These are phyloP conservation scores for Oryza glaberrima DNA, from an alignment of 176 grass and related monocot genomes.

Conservation along the genomic window DNA sequence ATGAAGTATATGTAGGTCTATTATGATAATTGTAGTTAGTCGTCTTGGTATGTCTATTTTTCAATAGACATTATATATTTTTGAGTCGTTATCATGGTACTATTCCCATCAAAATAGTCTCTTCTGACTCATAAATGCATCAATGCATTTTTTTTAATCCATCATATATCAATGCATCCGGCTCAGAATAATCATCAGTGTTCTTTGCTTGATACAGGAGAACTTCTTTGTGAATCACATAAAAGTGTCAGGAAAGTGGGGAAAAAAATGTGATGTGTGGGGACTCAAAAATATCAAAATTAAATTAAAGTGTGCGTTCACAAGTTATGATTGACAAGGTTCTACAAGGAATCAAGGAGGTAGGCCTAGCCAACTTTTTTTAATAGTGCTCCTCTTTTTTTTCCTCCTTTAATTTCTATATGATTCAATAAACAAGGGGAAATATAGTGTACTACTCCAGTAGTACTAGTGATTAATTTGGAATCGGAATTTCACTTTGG, in stretches of 20 bases:
- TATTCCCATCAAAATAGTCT: neutral
- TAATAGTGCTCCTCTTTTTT: conserved; percentile 7
- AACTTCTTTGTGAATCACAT: neutral
- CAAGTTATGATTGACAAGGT: conserved; percentile 37
- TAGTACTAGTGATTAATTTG: neutral
- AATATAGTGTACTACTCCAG: neutral
- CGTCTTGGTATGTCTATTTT: neutral
- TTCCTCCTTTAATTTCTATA: neutral
- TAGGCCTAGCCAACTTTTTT: conserved; percentile 28
- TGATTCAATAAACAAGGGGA: conserved; percentile 5
- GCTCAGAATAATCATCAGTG: neutral
- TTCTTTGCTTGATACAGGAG: neutral
- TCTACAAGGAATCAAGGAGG: conserved; percentile 46
- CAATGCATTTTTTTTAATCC: neutral
- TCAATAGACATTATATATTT: neutral
- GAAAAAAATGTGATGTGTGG: neutral
- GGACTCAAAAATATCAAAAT: neutral
- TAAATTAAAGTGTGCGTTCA: conserved; percentile 21
- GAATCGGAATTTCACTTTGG: conserved; percentile 22
- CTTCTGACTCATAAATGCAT: neutral
- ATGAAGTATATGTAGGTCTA: too few species aligned
- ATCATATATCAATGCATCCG: neutral
- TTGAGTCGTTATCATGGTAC: neutral
- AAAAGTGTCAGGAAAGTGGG: neutral
- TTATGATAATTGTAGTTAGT: neutral